Conservation (phyloP, 768 basidiomycete genomes). For the Russula olivacea region DNA sequence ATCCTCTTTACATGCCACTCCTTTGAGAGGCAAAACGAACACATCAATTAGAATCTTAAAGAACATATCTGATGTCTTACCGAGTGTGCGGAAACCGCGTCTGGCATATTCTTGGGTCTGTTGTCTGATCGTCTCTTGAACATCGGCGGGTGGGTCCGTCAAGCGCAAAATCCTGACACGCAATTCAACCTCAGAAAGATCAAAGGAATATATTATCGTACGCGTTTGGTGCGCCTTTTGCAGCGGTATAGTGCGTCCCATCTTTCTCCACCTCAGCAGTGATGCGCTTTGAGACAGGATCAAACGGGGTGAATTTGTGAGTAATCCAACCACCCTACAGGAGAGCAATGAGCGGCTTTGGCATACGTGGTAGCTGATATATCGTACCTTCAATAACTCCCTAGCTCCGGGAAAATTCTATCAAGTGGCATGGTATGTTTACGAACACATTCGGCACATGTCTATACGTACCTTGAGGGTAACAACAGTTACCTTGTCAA, state of each 20-base stretch:
- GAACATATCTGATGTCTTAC: not conserved
- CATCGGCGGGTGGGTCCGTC: slow-evolving; percentile 32
- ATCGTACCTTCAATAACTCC: slow-evolving; percentile 29
- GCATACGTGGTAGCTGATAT: not conserved
- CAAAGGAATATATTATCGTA: slow-evolving; percentile 18
- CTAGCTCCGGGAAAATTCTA: slow-evolving; percentile 42
- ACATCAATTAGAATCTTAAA: not conserved
- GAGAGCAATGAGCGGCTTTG: not conserved
- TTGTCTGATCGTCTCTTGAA: slow-evolving; percentile 34
- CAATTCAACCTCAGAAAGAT: not conserved
- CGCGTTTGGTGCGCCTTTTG: slow-evolving; percentile 45
- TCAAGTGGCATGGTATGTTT: not conserved
- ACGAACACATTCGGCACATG: not conserved
- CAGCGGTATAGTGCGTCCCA: slow-evolving; percentile 38
- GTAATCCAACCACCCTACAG: slow-evolving; percentile 40
- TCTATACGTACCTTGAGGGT: slow-evolving; percentile 33
- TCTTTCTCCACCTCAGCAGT: slow-evolving; percentile 43
- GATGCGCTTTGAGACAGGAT: slow-evolving; percentile 48
- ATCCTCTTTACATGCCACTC: slow-evolving; percentile 42
- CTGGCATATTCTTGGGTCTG: slow-evolving; percentile 37
- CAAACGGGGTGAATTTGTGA: slow-evolving; percentile 43
- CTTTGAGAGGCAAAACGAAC: not conserved
- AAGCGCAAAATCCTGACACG: slow-evolving; percentile 38
- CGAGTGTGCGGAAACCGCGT: slow-evolving; percentile 42
- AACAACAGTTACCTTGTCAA: slow-evolving; percentile 44